phyloP scores from a whole-genome alignment of 1,284 basidiomycete genomes.

The Ganoderma sinense region DNA sequence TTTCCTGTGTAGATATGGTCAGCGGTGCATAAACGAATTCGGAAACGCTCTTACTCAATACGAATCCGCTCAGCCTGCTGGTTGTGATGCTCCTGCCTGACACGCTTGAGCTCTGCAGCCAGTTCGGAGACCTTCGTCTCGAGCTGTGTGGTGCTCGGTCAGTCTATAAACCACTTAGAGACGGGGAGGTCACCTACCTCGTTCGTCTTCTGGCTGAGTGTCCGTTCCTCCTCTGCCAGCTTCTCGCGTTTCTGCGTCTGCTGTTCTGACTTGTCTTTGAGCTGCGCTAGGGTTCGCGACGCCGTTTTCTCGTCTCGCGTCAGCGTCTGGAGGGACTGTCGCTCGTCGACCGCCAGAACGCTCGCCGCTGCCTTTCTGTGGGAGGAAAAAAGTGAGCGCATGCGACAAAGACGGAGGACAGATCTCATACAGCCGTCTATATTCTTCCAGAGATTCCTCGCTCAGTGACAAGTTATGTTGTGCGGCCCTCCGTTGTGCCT shows the following conservation, averaged over 20 bases:
- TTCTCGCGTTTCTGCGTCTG: conserved; percentile 68
- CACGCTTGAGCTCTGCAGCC: conserved; percentile 60
- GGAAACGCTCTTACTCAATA: conserved; percentile 61
- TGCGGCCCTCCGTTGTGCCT: conserved; percentile 79
- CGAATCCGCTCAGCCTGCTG: conserved; percentile 78
- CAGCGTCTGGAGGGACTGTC: conserved; percentile 85
- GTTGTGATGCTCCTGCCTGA: conserved; percentile 77
- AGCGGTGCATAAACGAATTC: neutral
- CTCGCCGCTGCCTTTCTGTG: conserved; percentile 81
- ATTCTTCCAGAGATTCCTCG: conserved; percentile 88
- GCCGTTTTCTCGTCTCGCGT: conserved; percentile 86
- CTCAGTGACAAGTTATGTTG: conserved; percentile 82
- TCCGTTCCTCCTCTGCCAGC: conserved; percentile 66
- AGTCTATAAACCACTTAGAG: neutral
- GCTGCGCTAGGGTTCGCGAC: conserved; percentile 69
- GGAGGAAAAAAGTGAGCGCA: neutral
- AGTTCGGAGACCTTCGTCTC: conserved; percentile 64
- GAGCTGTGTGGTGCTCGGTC: conserved; percentile 49
- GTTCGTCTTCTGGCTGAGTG: conserved; percentile 62
- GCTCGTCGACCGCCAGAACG: conserved; percentile 84
- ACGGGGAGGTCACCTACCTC: conserved; percentile 52
- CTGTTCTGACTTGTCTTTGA: conserved; percentile 74
- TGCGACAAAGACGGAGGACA: neutral
- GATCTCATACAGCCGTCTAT: conserved; percentile 76
- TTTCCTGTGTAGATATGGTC: conserved; percentile 57